Percentiles rank a stretch among this genome's conserved stretches.
Conservation (phyloP, 2,329 filamentous ascomycete species). For the Aspergillus texensis region DNA sequence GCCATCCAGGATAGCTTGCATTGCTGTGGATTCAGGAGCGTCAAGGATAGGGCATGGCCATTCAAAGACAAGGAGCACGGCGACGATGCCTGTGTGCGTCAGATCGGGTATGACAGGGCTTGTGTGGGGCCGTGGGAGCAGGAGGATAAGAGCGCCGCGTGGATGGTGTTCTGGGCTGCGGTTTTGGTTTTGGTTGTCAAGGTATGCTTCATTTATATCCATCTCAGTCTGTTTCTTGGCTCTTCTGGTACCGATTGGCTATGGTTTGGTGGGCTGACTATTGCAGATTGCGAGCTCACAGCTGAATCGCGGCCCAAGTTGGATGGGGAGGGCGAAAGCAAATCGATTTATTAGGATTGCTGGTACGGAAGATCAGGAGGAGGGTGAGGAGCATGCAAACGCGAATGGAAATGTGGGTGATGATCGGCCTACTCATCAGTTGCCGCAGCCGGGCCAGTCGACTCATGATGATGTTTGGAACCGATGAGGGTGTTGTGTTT, state of each 20-base stretch:
- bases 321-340: background rate
- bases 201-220: slow-evolving; percentile 12
- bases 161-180: slow-evolving; percentile 32
- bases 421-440: slow-evolving; percentile 7
- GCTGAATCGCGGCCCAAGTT: background rate
- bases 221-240: background rate
- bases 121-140: slow-evolving; percentile 35
- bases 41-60: slow-evolving; percentile 42
- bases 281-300: background rate
- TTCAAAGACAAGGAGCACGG: slow-evolving; percentile 36
- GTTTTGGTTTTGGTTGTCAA: slow-evolving; percentile 25
- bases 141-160: slow-evolving; percentile 29
- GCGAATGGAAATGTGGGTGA: background rate
- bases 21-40: slow-evolving; percentile 40
- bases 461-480: background rate
- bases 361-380: background rate
- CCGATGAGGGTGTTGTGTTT: too few species aligned
- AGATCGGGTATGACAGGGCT: slow-evolving; percentile 33
- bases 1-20: slow-evolving; percentile 36
- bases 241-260: background rate
- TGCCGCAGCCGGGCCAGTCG: background rate
- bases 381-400: too few species aligned
- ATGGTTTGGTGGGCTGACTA: background rate
- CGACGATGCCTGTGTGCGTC: slow-evolving; percentile 35
- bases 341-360: background rate